Conservation (phyloP, 2,329 filamentous ascomycete species). For the Didymellaceae sp. region DNA sequence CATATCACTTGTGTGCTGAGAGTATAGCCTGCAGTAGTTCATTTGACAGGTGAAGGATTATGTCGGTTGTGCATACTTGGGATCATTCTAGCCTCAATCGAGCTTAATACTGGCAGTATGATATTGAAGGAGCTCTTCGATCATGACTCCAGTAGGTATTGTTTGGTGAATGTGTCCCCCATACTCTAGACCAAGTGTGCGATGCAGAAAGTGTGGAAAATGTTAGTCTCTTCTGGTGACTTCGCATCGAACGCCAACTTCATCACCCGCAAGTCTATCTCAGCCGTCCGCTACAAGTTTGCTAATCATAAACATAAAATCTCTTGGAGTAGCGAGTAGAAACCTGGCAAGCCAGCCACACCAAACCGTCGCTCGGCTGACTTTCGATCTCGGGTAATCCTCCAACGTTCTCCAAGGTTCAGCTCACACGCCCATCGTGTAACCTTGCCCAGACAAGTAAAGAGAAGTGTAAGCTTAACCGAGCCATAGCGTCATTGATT, state of each 20-base stretch:
- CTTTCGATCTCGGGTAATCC: conserved; percentile 12
- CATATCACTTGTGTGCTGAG: conserved; percentile 27
- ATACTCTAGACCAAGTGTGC: background rate
- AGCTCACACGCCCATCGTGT: conserved; percentile 14
- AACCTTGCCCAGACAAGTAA: conserved; percentile 7
- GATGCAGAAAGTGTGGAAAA: background rate
- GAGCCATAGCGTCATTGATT: conserved; percentile 14
- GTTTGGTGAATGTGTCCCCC: background rate
- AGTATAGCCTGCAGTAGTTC: conserved; percentile 32
- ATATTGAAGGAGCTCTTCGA: conserved; percentile 5
- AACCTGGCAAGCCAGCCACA: conserved; percentile 5
- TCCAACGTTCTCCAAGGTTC: conserved; percentile 12
- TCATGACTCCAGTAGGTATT: background rate
- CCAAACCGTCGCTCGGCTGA: conserved; percentile 11
- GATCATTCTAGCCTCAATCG: conserved; percentile 3
- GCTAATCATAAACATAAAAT: conserved; percentile 9
- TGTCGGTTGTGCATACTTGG: conserved; percentile 3
- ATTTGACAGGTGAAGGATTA: conserved; percentile 19
- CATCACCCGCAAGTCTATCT: background rate
- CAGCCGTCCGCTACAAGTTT: conserved; percentile 1
- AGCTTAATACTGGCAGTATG: background rate
- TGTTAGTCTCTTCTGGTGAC: background rate
- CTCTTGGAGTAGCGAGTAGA: background rate
- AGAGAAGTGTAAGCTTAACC: conserved; percentile 9
- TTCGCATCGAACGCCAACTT: background rate